Conservation (phyloP, 2,329 filamentous ascomycete species). For the Pezicula rhizophila region DNA sequence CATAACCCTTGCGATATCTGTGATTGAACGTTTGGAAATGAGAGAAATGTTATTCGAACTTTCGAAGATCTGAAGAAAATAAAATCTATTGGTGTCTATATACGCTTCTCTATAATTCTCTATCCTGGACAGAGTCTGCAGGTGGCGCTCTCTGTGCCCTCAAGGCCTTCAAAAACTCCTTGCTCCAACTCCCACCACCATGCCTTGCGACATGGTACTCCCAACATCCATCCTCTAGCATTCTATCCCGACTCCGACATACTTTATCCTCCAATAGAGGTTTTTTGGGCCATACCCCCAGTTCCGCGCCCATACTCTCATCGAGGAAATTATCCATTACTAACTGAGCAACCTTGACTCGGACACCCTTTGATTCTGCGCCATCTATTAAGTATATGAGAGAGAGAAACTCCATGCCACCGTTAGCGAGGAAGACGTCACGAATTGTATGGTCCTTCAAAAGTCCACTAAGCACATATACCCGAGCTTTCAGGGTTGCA, state of each 20-base stretch:
- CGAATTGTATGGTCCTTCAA: slow-evolving; percentile 48
- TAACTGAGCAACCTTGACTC: slow-evolving; percentile 50
- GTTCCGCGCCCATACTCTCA: slow-evolving; percentile 52
- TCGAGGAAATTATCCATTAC: slow-evolving; percentile 64
- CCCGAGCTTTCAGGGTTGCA: slow-evolving; percentile 25
- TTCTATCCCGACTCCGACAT: slow-evolving; percentile 30
- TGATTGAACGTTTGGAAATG: too few relatives aligned
- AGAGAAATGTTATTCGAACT: too few relatives aligned
- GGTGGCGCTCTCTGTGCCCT: slow-evolving; percentile 10
- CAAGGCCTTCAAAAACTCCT: slow-evolving; percentile 20
- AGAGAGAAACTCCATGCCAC: slow-evolving; percentile 49
- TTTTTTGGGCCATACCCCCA: slow-evolving; percentile 48
- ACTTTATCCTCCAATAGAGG: slow-evolving; percentile 29
- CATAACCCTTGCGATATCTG: too few relatives aligned
- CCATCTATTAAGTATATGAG: slow-evolving; percentile 43
- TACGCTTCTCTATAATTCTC: slow-evolving; percentile 12
- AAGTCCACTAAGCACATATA: slow-evolving; percentile 49
- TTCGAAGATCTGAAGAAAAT: too few relatives aligned
- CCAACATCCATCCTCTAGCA: slow-evolving; percentile 49
- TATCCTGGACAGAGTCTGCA: slow-evolving; percentile 6
- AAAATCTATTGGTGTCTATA: too few relatives aligned
- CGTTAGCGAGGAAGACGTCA: slow-evolving; percentile 46
- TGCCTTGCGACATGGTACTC: slow-evolving; percentile 41
- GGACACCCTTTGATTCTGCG: slow-evolving; percentile 43
- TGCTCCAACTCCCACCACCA: slow-evolving; percentile 16